Evolutionary conservation across 1,284 basidiomycete species (phyloP), one percentile per base, ranked within the genome.

Genomic region (Trametes versicolor): DNA sequence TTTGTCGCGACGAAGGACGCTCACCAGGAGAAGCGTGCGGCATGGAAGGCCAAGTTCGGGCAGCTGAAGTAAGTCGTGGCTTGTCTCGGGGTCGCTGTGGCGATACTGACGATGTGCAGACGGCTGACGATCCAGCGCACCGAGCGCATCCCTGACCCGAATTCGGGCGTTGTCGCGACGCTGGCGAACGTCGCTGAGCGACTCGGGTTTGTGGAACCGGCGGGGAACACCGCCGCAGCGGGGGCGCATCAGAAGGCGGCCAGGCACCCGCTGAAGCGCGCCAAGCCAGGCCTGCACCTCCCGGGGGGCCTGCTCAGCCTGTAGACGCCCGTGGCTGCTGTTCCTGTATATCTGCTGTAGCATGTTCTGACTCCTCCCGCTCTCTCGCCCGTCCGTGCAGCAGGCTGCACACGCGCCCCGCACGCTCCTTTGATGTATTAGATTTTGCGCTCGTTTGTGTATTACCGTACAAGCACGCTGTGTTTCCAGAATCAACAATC

Each of bases 241-340:
- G 62, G 50, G 50, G 65, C 61, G 61, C 61, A 67, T 63, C 62
- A 67, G 65, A 62, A 58, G 27, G 60, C 29, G 56, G 37, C 54
- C 32, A 60, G 50, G 52, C 34, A 53, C 59, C 39, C 43, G 58
- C 60, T 32, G 29, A 32, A 32, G 29, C 29, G 62, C 77, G 77
- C 59, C 81, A 85, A 70, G 29, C 29, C n/a, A n/a, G n/a, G n/a
- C n/a, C n/a, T 32, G 29, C 29, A 32, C 29, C 3, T 32, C 29
- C 29, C 29, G 29, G 29, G 29, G 29, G 29, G 29, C 29, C 29
- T 32, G 29, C 29, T 32, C 4, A 32, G 29, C 29, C 29, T 32
- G 29, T 32, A 32, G 29, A 32, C 29, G 29, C 29, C 29, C 29
- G 29, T 32, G 29, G 29, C 4, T 32, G 29, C 29, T 32, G 4